phyloP scores from a whole-genome alignment of 169 alveolate genomes.

The Cardiosporidium cionae region DNA sequence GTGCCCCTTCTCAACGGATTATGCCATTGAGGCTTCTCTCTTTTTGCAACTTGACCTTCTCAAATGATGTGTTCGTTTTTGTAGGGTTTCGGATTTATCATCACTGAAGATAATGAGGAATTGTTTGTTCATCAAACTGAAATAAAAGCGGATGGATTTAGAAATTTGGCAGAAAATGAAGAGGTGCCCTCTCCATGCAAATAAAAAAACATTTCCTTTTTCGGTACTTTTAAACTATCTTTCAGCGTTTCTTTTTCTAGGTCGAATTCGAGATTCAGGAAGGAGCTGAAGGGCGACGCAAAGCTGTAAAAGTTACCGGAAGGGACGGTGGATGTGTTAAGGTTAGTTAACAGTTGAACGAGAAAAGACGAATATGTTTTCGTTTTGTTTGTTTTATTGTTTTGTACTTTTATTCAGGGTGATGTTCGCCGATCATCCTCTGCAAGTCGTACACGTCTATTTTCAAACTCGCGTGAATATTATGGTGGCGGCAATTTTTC shows the following conservation, averaged over 20 bases:
- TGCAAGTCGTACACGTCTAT: too few relatives aligned
- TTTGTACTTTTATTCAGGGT: too few relatives aligned
- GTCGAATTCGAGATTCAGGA: slow-evolving; percentile 43
- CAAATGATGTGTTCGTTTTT: background rate
- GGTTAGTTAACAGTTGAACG: too few relatives aligned
- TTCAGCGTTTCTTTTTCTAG: background rate
- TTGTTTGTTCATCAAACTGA: slow-evolving; percentile 64
- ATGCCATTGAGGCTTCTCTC: background rate
- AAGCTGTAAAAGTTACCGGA: slow-evolving; percentile 66
- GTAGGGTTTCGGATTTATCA: slow-evolving; percentile 64
- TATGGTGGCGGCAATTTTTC: too few relatives aligned
- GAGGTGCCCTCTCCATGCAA: slow-evolving; percentile 45
- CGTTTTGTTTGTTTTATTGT: too few relatives aligned
- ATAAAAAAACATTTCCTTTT: background rate
- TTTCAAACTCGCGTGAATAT: too few relatives aligned
- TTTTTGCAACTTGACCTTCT: background rate
- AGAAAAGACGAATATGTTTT: too few relatives aligned
- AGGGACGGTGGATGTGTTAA: slow-evolving; percentile 58
- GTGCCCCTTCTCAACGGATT: background rate
- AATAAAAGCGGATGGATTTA: slow-evolving; percentile 61
- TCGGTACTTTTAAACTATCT: background rate
- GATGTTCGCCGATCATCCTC: too few relatives aligned
- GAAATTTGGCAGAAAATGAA: slow-evolving; percentile 56
- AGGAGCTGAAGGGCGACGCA: slow-evolving; percentile 51
- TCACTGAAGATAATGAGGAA: slow-evolving; percentile 60